A percentile compares a stretch with the other conserved stretches of the same genome.
These are phyloP conservation scores for Rhinocladiella mackenziei DNA, from an alignment of 2,329 filamentous ascomycete genomes.

Conservation along the genomic window DNA sequence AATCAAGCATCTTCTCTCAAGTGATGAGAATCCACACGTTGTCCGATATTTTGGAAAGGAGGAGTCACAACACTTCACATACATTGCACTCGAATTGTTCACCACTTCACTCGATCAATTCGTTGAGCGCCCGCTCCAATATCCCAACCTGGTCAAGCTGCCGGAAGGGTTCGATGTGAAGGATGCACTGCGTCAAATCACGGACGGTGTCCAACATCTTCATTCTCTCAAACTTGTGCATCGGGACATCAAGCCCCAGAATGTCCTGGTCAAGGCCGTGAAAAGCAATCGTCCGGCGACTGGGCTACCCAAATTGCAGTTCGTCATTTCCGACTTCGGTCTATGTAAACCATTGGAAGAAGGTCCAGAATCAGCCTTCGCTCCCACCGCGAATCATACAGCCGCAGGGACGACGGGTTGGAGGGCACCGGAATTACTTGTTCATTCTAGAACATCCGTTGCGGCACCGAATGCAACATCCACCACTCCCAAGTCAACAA, in stretches of 20 bases:
- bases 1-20: constrained; percentile 83
- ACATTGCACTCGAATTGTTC: constrained; percentile 92
- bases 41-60: constrained; percentile 95
- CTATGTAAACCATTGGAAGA: constrained; percentile 90
- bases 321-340: constrained; percentile 96
- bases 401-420: constrained; percentile 91
- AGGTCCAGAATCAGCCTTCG: constrained; percentile 88
- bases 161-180: constrained; percentile 65
- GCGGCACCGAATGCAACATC: constrained; percentile 48
- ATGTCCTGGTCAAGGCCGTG: constrained; percentile 73
- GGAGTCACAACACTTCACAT: constrained; percentile 81
- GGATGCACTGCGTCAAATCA: constrained; percentile 80
- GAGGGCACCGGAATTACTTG: constrained; percentile 89
- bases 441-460: constrained; percentile 48
- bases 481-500: constrained; percentile 34
- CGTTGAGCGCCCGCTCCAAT: constrained; percentile 68
- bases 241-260: constrained; percentile 94
- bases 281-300: constrained; percentile 26
- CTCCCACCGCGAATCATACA: constrained; percentile 72
- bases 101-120: constrained; percentile 91
- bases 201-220: constrained; percentile 80
- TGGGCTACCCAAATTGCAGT: constrained; percentile 59
- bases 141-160: constrained; percentile 65
- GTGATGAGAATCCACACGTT: constrained; percentile 93
- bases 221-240: constrained; percentile 93